Percentiles rank a stretch among this genome's conserved stretches.
Conservation (phyloP, 768 basidiomycete species). For the Termitomyces sp. region DNA sequence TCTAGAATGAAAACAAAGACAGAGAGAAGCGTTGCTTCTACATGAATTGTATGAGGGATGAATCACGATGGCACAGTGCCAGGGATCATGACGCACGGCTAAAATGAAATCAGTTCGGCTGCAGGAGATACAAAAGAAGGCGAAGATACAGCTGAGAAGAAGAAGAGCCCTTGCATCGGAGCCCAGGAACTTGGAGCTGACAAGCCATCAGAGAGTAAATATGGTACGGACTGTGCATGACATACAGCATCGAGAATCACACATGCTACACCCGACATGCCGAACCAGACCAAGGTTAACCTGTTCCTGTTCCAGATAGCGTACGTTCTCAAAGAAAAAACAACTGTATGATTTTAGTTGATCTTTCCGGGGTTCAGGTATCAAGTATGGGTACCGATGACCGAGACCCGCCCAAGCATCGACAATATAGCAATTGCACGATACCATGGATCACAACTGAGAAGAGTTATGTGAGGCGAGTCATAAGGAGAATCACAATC, state of each 20-base stretch:
- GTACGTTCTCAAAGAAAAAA: conserved; percentile 15
- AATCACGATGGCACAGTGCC: background rate
- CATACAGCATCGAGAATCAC: conserved; percentile 10
- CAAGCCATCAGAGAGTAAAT: background rate
- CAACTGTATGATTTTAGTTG: conserved; percentile 5
- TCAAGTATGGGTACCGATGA: conserved; percentile 12
- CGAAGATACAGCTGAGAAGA: conserved; percentile 7
- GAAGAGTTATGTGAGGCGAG: background rate
- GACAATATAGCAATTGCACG: conserved; percentile 8
- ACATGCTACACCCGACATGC: conserved; percentile 7
- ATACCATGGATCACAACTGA: conserved; percentile 13
- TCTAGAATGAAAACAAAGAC: conserved; percentile 9
- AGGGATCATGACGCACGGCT: conserved; percentile 4
- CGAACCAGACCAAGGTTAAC: conserved; percentile 9
- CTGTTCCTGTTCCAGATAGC: conserved; percentile 12
- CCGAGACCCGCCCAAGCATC: conserved; percentile 9
- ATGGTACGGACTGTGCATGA: background rate
- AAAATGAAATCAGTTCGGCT: background rate
- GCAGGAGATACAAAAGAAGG: background rate
- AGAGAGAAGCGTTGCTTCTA: conserved; percentile 12
- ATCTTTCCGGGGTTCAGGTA: background rate
- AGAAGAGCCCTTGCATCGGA: conserved; percentile 10
- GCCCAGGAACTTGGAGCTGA: conserved; percentile 12
- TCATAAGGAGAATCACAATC: background rate
- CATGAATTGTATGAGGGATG: background rate